These are phyloP conservation scores for Borealophlyctis nickersoniae DNA, from an alignment of 192 early-diverging fungal species.

Conservation along the genomic window DNA sequence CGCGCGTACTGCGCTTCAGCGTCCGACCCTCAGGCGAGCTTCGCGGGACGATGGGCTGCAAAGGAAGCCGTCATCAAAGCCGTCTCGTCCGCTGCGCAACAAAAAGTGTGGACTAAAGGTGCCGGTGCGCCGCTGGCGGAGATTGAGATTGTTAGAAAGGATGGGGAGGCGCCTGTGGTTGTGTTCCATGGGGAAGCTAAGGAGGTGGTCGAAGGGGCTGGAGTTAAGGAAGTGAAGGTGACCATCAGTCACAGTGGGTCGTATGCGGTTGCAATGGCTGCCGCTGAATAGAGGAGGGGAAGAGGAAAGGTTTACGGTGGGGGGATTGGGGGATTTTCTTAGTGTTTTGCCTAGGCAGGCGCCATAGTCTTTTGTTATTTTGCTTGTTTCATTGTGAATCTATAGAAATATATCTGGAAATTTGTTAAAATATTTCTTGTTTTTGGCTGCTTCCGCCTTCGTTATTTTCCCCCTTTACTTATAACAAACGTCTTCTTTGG, in stretches of 20 bases:
- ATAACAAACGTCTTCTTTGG: too few species aligned
- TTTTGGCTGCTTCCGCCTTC: too few species aligned
- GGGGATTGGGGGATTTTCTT: too few species aligned
- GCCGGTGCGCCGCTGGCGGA: slow-evolving; percentile 83
- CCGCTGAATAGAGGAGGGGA: slow-evolving; percentile 30
- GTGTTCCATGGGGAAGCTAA: slow-evolving; percentile 80
- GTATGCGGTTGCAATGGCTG: slow-evolving; percentile 88
- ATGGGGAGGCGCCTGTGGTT: slow-evolving; percentile 76
- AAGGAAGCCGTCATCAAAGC: slow-evolving; percentile 97
- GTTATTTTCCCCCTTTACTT: too few species aligned
- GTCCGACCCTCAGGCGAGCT: slow-evolving; percentile 75
- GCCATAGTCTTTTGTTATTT: too few species aligned
- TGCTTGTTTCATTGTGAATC: too few species aligned
- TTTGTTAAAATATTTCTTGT: too few species aligned
- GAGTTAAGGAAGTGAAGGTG: slow-evolving; percentile 75
- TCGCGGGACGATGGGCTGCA: slow-evolving; percentile 91
- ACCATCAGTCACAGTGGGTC: slow-evolving; percentile 89
- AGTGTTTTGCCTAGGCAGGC: too few species aligned
- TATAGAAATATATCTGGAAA: too few species aligned
- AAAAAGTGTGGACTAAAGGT: slow-evolving; percentile 71
- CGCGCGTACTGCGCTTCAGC: slow-evolving; percentile 70
- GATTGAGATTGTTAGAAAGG: slow-evolving; percentile 75
- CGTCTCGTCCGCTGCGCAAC: slow-evolving; percentile 60
- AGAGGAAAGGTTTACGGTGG: too few species aligned
- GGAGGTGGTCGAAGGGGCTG: slow-evolving; percentile 64